Percentiles rank a stretch among this genome's conserved stretches.
These are phyloP conservation scores for Tieghemostelium lacteum DNA, from an alignment of 78 protist species.

Conservation along the genomic window DNA sequence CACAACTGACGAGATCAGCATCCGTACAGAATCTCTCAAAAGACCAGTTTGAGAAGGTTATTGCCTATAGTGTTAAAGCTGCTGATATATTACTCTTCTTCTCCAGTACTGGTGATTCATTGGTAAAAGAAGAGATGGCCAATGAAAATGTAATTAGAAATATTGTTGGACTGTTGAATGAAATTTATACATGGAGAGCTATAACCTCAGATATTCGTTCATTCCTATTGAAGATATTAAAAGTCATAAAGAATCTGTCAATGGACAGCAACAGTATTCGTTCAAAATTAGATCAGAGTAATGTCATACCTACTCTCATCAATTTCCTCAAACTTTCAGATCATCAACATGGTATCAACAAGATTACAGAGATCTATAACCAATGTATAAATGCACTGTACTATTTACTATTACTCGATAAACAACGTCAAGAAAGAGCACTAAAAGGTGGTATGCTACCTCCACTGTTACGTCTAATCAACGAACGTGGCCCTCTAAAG, in stretches of 20 bases:
- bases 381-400: conserved; percentile 43
- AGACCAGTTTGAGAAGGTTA: conserved; percentile 63
- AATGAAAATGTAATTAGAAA: conserved; percentile 3
- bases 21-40: conserved; percentile 31
- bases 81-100: conserved; percentile 71
- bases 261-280: conserved; percentile 66
- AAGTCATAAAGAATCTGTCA: conserved; percentile 57
- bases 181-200: conserved; percentile 50
- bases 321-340: conserved; percentile 9
- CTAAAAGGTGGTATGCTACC: conserved; percentile 26
- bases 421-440: conserved; percentile 69
- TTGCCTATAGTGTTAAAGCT: conserved; percentile 61
- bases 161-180: conserved; percentile 33
- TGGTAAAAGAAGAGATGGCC: conserved; percentile 52
- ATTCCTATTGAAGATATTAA: conserved; percentile 28
- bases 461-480: conserved; percentile 36
- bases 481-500: conserved; percentile 57
- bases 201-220: conserved; percentile 42
- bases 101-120: conserved; percentile 71
- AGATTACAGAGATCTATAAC: conserved; percentile 64
- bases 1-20: background rate
- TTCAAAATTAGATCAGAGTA: conserved; percentile 29
- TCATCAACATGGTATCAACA: conserved; percentile 73
- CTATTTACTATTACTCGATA: conserved; percentile 46
- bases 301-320: conserved; percentile 30